These are phyloP conservation scores for Entomortierella chlamydospora DNA, from an alignment of 192 early-diverging fungal species.

Conservation along the genomic window DNA sequence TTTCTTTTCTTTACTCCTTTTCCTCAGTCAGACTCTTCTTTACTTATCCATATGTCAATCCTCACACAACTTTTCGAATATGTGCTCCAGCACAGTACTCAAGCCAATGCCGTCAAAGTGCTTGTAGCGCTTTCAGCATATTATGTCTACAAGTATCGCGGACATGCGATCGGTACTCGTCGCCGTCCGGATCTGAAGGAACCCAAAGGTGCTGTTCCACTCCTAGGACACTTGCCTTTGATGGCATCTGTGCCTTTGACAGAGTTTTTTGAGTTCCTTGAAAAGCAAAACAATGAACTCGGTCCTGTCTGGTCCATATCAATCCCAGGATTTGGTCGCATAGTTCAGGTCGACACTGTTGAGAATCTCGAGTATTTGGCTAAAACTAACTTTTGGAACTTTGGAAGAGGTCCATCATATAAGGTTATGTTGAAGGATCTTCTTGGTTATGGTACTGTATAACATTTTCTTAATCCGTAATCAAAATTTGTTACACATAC, in stretches of 20 bases:
- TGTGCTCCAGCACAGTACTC: neutral
- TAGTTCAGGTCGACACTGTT: slow-evolving; percentile 3
- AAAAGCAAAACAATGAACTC: slow-evolving; percentile 19
- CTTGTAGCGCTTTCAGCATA: neutral
- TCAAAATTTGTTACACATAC: neutral
- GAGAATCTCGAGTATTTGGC: slow-evolving; percentile 11
- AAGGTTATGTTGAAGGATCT: neutral
- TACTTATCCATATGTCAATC: too few relatives aligned
- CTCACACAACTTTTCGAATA: too few relatives aligned
- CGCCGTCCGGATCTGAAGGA: slow-evolving; percentile 23
- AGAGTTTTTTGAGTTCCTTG: slow-evolving; percentile 9
- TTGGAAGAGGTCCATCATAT: neutral
- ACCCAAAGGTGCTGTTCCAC: slow-evolving; percentile 15
- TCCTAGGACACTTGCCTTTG: slow-evolving; percentile 23
- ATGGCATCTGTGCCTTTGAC: neutral
- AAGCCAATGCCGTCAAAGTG: slow-evolving; percentile 1
- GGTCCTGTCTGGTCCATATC: slow-evolving; percentile 27
- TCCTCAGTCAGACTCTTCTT: too few relatives aligned
- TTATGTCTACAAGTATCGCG: slow-evolving; percentile 23
- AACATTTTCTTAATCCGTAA: too few relatives aligned
- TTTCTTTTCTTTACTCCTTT: too few relatives aligned
- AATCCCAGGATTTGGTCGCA: slow-evolving; percentile 7
- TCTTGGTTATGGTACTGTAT: neutral
- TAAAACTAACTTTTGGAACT: slow-evolving; percentile 15
- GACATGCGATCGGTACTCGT: slow-evolving; percentile 27